Conservation (phyloP, 345 rosid species). For the Camelina laxa region DNA sequence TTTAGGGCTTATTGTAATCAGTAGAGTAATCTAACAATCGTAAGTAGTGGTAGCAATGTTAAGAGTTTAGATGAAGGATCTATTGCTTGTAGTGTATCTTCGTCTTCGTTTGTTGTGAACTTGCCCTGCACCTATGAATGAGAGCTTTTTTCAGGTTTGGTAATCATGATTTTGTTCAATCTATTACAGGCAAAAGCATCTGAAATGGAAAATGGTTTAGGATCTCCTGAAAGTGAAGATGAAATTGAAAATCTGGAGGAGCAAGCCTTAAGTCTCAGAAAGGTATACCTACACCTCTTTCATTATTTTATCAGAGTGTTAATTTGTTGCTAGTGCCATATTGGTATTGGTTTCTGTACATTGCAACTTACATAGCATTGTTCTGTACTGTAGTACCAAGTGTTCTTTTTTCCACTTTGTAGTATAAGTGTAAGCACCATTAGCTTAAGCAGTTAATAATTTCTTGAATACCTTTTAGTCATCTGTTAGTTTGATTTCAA, state of each 20-base stretch:
- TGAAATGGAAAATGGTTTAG: slow-evolving; percentile 49
- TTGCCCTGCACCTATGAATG: neutral
- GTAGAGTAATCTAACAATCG: neutral
- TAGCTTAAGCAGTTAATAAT: neutral
- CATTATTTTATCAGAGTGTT: neutral
- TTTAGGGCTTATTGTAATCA: slow-evolving; percentile 6
- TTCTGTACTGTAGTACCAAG: neutral
- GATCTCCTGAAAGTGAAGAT: slow-evolving; percentile 56
- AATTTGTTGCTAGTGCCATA: neutral
- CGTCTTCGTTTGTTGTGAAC: neutral
- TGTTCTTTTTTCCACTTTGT: neutral
- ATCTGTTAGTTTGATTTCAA: neutral
- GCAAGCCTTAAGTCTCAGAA: slow-evolving; percentile 67
- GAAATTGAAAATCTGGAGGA: slow-evolving; percentile 78
- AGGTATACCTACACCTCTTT: slow-evolving; percentile 50
- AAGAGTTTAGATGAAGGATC: slow-evolving; percentile 20
- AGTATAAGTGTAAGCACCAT: neutral
- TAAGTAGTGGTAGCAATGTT: neutral
- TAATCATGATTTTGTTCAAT: neutral
- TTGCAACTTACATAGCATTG: neutral
- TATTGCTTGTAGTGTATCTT: slow-evolving; percentile 16
- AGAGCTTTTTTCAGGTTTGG: slow-evolving; percentile 14
- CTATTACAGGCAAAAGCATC: slow-evolving; percentile 59
- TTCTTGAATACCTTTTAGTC: neutral
- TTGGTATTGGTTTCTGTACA: neutral